phyloP scores from a whole-genome alignment of 2,329 filamentous ascomycete species.

The Sporothrix mexicana region DNA sequence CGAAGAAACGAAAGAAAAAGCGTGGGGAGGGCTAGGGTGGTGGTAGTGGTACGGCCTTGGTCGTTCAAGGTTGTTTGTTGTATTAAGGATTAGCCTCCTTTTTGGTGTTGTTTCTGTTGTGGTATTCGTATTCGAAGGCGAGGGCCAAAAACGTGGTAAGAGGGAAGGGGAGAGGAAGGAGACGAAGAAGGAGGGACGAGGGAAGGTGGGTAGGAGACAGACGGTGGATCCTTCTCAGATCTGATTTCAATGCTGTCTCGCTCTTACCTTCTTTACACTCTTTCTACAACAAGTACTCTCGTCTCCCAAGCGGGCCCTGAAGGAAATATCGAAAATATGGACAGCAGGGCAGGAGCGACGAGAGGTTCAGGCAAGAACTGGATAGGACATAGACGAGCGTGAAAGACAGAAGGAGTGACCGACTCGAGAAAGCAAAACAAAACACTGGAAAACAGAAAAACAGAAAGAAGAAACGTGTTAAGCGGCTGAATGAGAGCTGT shows the following conservation, averaged over 20 bases:
- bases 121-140: constrained; percentile 24
- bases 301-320: background rate
- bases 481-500: constrained; percentile 24
- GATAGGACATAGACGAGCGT: background rate
- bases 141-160: constrained; percentile 8
- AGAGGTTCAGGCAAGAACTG: background rate
- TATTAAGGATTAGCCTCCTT: constrained; percentile 1
- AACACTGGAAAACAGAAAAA: background rate
- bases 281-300: background rate
- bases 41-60: constrained; percentile 12
- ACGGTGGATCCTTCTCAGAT: background rate
- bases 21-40: constrained; percentile 13
- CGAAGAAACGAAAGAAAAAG: background rate
- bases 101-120: constrained; percentile 18
- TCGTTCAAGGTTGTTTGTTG: background rate
- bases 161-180: background rate
- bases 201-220: background rate
- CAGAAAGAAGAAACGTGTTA: constrained; percentile 22
- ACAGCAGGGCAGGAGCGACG: background rate
- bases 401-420: background rate
- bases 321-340: background rate
- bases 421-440: background rate
- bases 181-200: background rate
- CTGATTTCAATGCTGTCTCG: background rate
- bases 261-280: background rate